Conservation (phyloP, 768 basidiomycete species). For the Inosperma sp. region DNA sequence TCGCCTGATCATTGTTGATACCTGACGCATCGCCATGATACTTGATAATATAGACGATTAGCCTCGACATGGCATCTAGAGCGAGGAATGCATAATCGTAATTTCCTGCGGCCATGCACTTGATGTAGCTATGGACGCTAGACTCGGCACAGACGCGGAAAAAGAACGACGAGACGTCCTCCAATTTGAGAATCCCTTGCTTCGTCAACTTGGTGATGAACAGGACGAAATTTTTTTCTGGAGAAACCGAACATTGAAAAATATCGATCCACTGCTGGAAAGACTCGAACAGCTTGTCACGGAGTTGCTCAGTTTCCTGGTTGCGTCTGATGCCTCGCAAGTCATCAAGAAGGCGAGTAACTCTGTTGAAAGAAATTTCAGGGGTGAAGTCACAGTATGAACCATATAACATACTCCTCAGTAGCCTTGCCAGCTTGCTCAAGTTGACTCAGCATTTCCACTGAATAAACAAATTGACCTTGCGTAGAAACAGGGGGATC, state of each 20-base stretch:
- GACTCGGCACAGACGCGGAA: conserved; percentile 97
- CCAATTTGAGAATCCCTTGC: conserved; percentile 93
- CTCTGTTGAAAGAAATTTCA: conserved; percentile 38
- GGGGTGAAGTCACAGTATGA: conserved; percentile 3
- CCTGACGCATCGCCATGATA: conserved; percentile 96
- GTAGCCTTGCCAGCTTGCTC: conserved; percentile 71
- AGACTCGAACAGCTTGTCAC: conserved; percentile 72
- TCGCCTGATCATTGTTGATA: conserved; percentile 89
- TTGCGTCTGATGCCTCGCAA: conserved; percentile 59
- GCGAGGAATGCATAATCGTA: conserved; percentile 82
- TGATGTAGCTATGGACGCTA: conserved; percentile 83
- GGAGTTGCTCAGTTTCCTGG: conserved; percentile 64
- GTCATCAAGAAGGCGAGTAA: conserved; percentile 73
- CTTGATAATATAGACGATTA: conserved; percentile 98
- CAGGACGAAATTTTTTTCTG: conserved; percentile 92
- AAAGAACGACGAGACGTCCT: conserved; percentile 95
- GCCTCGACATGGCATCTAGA: conserved; percentile 89
- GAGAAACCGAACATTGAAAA: conserved; percentile 84
- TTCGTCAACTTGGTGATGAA: conserved; percentile 97
- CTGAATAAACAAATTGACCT: conserved; percentile 69
- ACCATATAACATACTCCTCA: conserved; percentile 64
- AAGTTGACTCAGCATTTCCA: conserved; percentile 78
- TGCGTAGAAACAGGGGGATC: conserved; percentile 80
- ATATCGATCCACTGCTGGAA: conserved; percentile 96
- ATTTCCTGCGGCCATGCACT: conserved; percentile 68